Base-by-base conservation (phyloP, 305 asterid genomes). In the Fraxinus albicans region DNA sequence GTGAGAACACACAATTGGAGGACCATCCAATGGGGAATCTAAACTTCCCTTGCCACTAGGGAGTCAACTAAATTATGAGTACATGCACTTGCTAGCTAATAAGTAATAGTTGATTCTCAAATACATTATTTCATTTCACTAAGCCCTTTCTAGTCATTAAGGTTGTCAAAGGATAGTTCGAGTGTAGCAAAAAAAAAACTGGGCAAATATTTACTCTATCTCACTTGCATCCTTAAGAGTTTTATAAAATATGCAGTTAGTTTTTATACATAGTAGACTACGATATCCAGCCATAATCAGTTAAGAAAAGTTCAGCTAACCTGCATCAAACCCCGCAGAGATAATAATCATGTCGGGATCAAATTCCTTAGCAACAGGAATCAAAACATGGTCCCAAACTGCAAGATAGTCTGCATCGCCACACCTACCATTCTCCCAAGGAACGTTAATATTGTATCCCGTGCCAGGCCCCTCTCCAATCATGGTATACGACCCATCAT, bases 321-420 rank as follows among this genome's bases (percentile, higher is more conserved):
- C 99, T 87, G 99, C 98, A 93, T 96, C 99, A 80, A 93, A 96
- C 76, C 99, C 99, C 13, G 98, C 99, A 33, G 98, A 96, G 84
- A 96, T 81, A 21, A 96, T 50, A 65, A 96, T 85, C 86, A 96
- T 79, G 86, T 96, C 96, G 1, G 99, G 99, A 84, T 90, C 77
- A 84, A 96, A 96, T 63, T 91, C 94, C 90, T 93, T 91, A 58
- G 97, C 97, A 84, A 93, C 95, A 72, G 98, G 99, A 83, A 93
- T 85, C 82, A 95, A 82, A 63, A 95, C 78, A 81, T 94, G 97
- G 82, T 96, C 98, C 99, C 99, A 96, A 82, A 88, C 97, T 79
- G 98, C 98, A 83, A 96, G 85, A 89, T 96, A 96, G 88, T 96
- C 98, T 33, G 98, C 97, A 90, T 96, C 99, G 76, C 98, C 94